A percentile compares a stretch with the other conserved stretches of the same genome.
phyloP scores from a whole-genome alignment of 164 flowering plant genomes.

The Houttuynia cordata region DNA sequence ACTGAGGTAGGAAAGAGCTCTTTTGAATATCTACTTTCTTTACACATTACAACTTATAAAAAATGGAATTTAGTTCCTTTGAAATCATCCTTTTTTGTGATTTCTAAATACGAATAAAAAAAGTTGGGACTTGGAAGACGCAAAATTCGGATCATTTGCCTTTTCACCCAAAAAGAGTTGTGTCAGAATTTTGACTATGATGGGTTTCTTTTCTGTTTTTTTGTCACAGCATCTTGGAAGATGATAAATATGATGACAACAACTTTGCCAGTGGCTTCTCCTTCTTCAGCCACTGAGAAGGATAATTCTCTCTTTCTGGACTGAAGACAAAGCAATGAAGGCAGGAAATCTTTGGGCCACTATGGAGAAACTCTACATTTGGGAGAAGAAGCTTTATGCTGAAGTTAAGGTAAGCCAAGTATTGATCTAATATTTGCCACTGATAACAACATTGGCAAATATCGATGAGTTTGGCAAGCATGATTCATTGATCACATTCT shows the following conservation, averaged over 20 bases:
- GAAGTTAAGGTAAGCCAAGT: conserved; percentile 76
- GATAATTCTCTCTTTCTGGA: conserved; percentile 25
- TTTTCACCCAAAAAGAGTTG: neutral
- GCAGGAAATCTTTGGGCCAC: conserved; percentile 61
- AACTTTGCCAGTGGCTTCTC: conserved; percentile 32
- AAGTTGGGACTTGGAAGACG: no score
- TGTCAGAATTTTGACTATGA: neutral
- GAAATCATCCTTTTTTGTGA: neutral
- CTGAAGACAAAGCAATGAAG: conserved; percentile 30
- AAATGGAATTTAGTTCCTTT: neutral
- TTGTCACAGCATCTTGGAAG: conserved; percentile 55
- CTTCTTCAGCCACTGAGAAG: conserved; percentile 25
- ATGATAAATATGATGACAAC: conserved; percentile 67
- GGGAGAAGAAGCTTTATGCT: conserved; percentile 91
- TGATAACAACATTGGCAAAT: neutral
- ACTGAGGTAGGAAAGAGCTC: no score
- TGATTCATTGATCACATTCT: neutral
- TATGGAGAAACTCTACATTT: conserved; percentile 64
- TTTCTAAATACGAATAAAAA: neutral
- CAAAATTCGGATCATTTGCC: no score
- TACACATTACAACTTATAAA: neutral
- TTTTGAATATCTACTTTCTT: neutral
- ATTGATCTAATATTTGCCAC: no score
- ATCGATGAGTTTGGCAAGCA: neutral
- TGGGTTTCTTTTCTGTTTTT: neutral